phyloP scores from a whole-genome alignment of 2,329 filamentous ascomycete species.

The Alternaria triticimaculans region DNA sequence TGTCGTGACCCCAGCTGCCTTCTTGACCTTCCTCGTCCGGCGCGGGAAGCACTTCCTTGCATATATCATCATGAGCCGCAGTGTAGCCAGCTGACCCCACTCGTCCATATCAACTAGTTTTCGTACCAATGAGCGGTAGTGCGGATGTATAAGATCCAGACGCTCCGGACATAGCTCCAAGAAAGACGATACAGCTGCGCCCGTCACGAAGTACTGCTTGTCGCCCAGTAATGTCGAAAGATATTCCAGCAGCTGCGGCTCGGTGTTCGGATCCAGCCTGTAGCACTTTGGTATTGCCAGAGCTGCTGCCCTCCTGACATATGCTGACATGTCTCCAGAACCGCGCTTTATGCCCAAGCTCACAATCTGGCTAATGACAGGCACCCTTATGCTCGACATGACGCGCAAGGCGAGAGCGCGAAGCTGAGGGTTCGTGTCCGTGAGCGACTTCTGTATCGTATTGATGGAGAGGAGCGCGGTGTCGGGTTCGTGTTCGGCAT shows the following conservation, averaged over 20 bases:
- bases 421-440: constrained; percentile 87
- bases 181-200: constrained; percentile 88
- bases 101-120: constrained; percentile 99
- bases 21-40: constrained; percentile 65
- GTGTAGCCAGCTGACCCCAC: constrained; percentile 88
- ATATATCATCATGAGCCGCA: constrained; percentile 84
- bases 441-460: constrained; percentile 96
- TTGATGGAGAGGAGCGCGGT: constrained; percentile 96
- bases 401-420: constrained; percentile 91
- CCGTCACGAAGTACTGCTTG: constrained; percentile 95
- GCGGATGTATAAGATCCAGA: constrained; percentile 86
- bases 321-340: constrained; percentile 89
- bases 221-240: constrained; percentile 80
- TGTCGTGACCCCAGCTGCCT: constrained; percentile 51
- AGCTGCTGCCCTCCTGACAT: constrained; percentile 90
- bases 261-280: constrained; percentile 81
- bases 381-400: constrained; percentile 97
- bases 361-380: constrained; percentile 97
- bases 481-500: constrained; percentile 95
- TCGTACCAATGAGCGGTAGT: constrained; percentile 83
- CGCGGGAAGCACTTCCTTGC: constrained; percentile 85
- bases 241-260: constrained; percentile 85
- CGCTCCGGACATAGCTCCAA: constrained; percentile 87
- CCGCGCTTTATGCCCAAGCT: constrained; percentile 95
- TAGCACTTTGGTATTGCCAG: constrained; percentile 97